Percentiles rank a stretch among this genome's conserved stretches.
Evolutionary conservation across 2,329 filamentous ascomycete genomes (phyloP).

Genomic region (Ophiostoma novo-ulmi): DNA sequence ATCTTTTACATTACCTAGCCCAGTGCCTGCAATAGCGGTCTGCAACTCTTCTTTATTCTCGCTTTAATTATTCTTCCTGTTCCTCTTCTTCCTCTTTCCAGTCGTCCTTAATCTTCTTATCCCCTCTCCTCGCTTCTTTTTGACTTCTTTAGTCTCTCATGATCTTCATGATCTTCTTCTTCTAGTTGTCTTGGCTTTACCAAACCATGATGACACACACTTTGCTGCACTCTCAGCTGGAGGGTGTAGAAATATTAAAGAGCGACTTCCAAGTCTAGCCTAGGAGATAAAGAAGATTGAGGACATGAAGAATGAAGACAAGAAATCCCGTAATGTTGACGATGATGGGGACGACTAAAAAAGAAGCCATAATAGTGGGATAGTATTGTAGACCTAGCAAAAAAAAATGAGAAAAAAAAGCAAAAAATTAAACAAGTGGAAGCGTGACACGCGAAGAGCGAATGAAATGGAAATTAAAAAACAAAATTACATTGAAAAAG

Average conservation of each 20-base stretch:
- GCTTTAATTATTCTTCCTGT: neutral
- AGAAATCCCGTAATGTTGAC: neutral
- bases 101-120: neutral
- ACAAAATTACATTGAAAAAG: neutral
- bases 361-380: neutral
- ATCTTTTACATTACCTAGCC: neutral
- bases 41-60: neutral
- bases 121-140: neutral
- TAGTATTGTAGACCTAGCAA: neutral
- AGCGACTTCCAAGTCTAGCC: too few relatives aligned
- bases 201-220: neutral
- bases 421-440: neutral
- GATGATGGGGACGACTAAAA: neutral
- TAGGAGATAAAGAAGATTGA: too few relatives aligned
- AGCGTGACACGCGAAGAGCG: neutral
- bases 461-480: too few relatives aligned
- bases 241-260: neutral
- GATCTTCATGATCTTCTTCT: neutral
- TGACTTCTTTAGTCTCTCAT: neutral
- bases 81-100: neutral
- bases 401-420: neutral
- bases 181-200: neutral
- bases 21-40: neutral
- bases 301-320: neutral
- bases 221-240: neutral